phyloP scores from a whole-genome alignment of 2,329 filamentous ascomycete genomes.

The Sclerotiophoma versabilis region DNA sequence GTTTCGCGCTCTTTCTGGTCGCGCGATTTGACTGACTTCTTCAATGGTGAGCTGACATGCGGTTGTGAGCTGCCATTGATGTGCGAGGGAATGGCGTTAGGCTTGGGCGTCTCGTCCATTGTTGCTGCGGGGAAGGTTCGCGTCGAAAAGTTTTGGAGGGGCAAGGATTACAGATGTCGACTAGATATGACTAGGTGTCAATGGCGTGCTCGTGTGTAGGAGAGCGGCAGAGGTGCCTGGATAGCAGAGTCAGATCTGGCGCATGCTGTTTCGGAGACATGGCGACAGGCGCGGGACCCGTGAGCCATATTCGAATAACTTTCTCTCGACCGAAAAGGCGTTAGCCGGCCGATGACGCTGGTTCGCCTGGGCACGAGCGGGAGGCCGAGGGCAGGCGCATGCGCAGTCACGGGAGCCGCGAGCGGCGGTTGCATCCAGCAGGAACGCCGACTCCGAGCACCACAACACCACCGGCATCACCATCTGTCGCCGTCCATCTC shows the following conservation, averaged over 20 bases:
- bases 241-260: conserved; percentile 15
- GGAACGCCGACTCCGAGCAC: conserved; percentile 20
- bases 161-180: neutral
- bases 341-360: conserved; percentile 25
- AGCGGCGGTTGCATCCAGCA: conserved; percentile 8
- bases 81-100: conserved; percentile 63
- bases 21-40: conserved; percentile 55
- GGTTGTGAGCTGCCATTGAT: conserved; percentile 55
- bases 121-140: conserved; percentile 22
- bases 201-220: conserved; percentile 15
- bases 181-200: conserved; percentile 1
- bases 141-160: conserved; percentile 5
- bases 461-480: conserved; percentile 15
- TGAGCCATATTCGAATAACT: conserved; percentile 32
- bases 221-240: conserved; percentile 22
- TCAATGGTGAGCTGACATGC: conserved; percentile 56
- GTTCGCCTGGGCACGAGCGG: neutral
- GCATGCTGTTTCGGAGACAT: conserved; percentile 26
- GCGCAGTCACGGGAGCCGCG: conserved; percentile 14
- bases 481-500: conserved; percentile 7
- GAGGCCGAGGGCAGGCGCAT: conserved; percentile 2
- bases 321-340: conserved; percentile 23
- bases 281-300: conserved; percentile 16
- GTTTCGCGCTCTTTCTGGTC: conserved; percentile 62
- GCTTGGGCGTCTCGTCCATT: conserved; percentile 49